Conservation (phyloP, 1,139 yeast genomes). For the Geotrichum candidum region DNA sequence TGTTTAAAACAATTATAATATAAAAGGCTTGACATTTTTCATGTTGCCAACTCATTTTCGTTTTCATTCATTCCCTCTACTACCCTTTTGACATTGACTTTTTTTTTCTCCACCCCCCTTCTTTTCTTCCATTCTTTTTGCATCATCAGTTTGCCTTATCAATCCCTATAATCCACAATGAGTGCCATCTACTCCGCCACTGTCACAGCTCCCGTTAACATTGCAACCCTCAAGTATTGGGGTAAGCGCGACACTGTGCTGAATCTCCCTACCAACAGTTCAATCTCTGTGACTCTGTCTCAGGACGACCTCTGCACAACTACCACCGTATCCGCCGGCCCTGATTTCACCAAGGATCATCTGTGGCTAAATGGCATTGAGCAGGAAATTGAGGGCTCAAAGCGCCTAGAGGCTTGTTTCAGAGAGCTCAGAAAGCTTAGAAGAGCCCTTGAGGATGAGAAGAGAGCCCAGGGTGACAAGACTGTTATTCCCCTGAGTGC, state of each 20-base stretch:
- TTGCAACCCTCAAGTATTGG: conserved; percentile 97
- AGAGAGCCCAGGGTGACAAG: conserved; percentile 30
- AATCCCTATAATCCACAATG: neutral
- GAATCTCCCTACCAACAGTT: conserved; percentile 91
- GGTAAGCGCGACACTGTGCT: conserved; percentile 87
- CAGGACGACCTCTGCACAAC: conserved; percentile 86
- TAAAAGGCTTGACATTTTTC: neutral
- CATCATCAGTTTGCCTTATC: neutral
- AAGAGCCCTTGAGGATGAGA: conserved; percentile 12
- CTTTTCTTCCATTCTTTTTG: neutral
- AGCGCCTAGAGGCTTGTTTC: conserved; percentile 76
- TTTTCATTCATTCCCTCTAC: neutral
- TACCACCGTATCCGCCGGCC: conserved; percentile 76
- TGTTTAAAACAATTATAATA: neutral
- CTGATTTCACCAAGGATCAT: conserved; percentile 53
- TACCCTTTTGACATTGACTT: neutral
- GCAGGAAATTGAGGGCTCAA: conserved; percentile 53
- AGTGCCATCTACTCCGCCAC: conserved; percentile 54
- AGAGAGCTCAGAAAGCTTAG: conserved; percentile 61
- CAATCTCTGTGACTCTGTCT: conserved; percentile 87
- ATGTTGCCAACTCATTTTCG: neutral
- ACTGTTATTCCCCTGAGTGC: conserved; percentile 55
- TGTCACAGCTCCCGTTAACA: conserved; percentile 94
- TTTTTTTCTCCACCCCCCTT: neutral
- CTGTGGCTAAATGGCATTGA: conserved; percentile 76